phyloP scores from a whole-genome alignment of 1,284 basidiomycete genomes.

The Boletus mariae region DNA sequence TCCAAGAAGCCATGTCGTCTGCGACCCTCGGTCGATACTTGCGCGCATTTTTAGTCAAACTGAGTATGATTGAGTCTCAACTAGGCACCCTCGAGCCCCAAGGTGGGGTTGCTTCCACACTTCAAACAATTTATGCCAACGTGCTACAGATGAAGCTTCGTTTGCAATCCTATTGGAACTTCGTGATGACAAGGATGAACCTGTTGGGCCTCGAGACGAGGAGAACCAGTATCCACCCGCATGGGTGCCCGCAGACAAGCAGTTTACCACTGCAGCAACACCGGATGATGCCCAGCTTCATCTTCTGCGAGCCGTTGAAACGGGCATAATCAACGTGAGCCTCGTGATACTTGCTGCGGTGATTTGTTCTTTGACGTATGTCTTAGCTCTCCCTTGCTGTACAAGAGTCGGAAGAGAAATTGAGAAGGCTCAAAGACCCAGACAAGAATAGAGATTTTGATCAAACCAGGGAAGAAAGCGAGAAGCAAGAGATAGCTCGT shows the following conservation, averaged over 20 bases:
- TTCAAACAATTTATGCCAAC: not conserved
- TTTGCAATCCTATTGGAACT: slow-evolving; percentile 85
- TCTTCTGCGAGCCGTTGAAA: slow-evolving; percentile 76
- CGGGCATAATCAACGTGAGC: slow-evolving; percentile 80
- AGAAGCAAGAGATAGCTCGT: slow-evolving; percentile 14
- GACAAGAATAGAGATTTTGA: slow-evolving; percentile 3
- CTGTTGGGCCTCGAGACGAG: slow-evolving; percentile 45
- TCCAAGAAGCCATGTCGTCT: slow-evolving; percentile 65
- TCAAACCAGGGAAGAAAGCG: slow-evolving; percentile 34
- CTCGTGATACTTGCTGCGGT: not conserved
- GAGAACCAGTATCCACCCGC: slow-evolving; percentile 59
- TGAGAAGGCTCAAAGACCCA: slow-evolving; percentile 33
- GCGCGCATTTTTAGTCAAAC: slow-evolving; percentile 81
- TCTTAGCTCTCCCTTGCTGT: slow-evolving; percentile 66
- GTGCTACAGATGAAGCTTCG: slow-evolving; percentile 61
- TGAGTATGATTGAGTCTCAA: slow-evolving; percentile 78
- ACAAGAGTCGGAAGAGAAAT: slow-evolving; percentile 74
- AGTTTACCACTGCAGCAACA: slow-evolving; percentile 61
- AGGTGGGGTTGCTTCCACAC: slow-evolving; percentile 28
- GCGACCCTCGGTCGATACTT: slow-evolving; percentile 72
- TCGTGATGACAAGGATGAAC: slow-evolving; percentile 62
- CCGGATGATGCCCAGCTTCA: slow-evolving; percentile 60
- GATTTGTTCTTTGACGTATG: slow-evolving; percentile 1
- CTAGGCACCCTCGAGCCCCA: slow-evolving; percentile 57
- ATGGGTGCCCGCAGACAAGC: slow-evolving; percentile 68